Conservation (phyloP, 2,329 filamentous ascomycete genomes). For the Penicillium sp. region DNA sequence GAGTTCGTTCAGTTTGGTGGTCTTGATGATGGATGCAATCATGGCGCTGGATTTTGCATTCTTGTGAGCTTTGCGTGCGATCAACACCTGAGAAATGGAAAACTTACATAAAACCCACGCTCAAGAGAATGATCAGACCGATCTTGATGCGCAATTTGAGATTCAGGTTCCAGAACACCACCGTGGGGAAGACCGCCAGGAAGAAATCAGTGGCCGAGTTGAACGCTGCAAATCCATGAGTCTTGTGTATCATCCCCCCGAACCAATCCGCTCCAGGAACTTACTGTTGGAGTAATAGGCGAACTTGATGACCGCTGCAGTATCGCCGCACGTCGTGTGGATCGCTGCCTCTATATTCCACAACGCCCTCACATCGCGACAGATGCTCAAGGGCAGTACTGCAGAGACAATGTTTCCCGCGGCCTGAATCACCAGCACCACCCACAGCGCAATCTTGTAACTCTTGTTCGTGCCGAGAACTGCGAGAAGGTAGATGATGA, state of each 20-base stretch:
- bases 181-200: slow-evolving; percentile 35
- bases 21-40: slow-evolving; percentile 39
- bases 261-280: slow-evolving; percentile 4
- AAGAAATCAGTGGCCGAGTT: slow-evolving; percentile 37
- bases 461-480: slow-evolving; percentile 33
- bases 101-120: slow-evolving; percentile 34
- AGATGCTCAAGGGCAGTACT: slow-evolving; percentile 35
- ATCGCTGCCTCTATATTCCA: slow-evolving; percentile 27
- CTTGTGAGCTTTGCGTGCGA: neutral
- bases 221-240: slow-evolving; percentile 21
- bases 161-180: slow-evolving; percentile 38
- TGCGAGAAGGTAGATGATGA: slow-evolving; percentile 34
- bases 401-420: slow-evolving; percentile 33
- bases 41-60: slow-evolving; percentile 27
- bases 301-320: slow-evolving; percentile 29
- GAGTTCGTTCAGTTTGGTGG: slow-evolving; percentile 32
- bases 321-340: slow-evolving; percentile 32
- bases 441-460: slow-evolving; percentile 31
- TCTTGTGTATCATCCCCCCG: too few species aligned
- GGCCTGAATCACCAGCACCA: slow-evolving; percentile 29
- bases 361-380: slow-evolving; percentile 27
- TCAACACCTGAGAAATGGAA: neutral
- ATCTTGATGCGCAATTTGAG: slow-evolving; percentile 35
- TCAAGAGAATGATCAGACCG: slow-evolving; percentile 33
- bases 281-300: slow-evolving; percentile 37